Evolutionary conservation across 208 protist genomes (phyloP), one percentile per base, ranked within the genome.

Genomic region (Porcisia deanei): DNA sequence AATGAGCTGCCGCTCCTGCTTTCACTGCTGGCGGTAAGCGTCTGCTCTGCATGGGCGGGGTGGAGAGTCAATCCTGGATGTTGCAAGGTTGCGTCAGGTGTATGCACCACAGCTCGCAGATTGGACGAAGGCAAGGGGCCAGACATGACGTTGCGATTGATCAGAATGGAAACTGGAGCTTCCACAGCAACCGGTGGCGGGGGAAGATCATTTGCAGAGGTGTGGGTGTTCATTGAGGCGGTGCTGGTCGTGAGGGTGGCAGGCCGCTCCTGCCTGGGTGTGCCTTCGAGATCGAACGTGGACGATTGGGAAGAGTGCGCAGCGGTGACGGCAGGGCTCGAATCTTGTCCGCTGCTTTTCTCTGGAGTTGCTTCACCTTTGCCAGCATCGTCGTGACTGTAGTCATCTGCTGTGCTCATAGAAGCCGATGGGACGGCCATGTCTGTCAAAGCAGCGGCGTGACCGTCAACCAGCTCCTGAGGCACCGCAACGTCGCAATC

Each of bases 91-190:
- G 74, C 53, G 14, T 20, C 3, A 22, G 83, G 83, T 34, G 83
- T 81, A 57, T 81, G 72, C 63, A 87, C 83, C 61, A 77, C 71
- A 2, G 67, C 75, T 52, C 72, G 83, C 68, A 79, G 22, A 25
- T 65, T n/a, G 18, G 43, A 39, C 34, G 61, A 25, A 22, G 81
- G 81, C 16, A 61, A 3, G 4, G 75, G 66, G 1, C 52, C 59
- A 10, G 34, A 39, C 43, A 59, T 10, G 25, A 43, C 8, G 59
- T 34, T 47, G 39, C 83, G 83, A 59, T 77, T 75, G 30, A 87
- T 73, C 3, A 87, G 61, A 47, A 87, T 84, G 18, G 79, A 87
- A 7, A 75, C 70, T 49, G 83, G 79, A 10, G 77, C 73, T 12
- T 54, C 63, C 20, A 77, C n/a, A 8, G 73, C 80, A 8, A 70